Percentiles rank a stretch among this genome's conserved stretches.
phyloP scores from a whole-genome alignment of 371 early-diverging fungal species.

The Mucor piriformis region DNA sequence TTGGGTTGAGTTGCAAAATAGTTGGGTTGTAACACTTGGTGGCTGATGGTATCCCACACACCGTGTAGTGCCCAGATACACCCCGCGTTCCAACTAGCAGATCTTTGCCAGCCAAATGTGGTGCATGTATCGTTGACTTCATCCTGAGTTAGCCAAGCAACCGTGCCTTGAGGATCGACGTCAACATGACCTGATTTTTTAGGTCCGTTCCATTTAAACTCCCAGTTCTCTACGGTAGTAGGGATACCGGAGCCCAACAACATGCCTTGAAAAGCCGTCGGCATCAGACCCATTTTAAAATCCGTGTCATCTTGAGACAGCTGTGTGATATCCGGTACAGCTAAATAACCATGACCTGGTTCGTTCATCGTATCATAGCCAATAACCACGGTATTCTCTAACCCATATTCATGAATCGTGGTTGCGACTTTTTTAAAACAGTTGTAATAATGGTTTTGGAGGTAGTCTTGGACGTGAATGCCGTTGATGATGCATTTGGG shows the following conservation, averaged over 20 bases:
- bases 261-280: conserved; percentile 69
- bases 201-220: conserved; percentile 63
- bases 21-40: conserved; percentile 39
- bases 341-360: conserved; percentile 69
- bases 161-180: conserved; percentile 52
- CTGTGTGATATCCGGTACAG: conserved; percentile 49
- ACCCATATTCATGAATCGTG: conserved; percentile 45
- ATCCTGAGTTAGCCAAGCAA: conserved; percentile 57
- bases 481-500: conserved; percentile 62
- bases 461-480: conserved; percentile 57
- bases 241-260: conserved; percentile 62
- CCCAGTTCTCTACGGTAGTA: conserved; percentile 61
- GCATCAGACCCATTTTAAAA: conserved; percentile 62
- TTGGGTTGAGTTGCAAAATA: conserved; percentile 63
- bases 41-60: conserved; percentile 60
- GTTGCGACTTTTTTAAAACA: conserved; percentile 57
- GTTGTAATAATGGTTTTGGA: conserved; percentile 52
- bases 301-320: conserved; percentile 49
- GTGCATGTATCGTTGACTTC: conserved; percentile 16
- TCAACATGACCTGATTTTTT: conserved; percentile 37
- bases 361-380: conserved; percentile 82
- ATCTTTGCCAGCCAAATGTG: conserved; percentile 16
- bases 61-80: conserved; percentile 77
- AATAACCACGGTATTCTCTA: conserved; percentile 63
- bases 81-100: conserved; percentile 39